phyloP scores from a whole-genome alignment of 2,329 filamentous ascomycete species.

The Lasiodiplodia sp. region DNA sequence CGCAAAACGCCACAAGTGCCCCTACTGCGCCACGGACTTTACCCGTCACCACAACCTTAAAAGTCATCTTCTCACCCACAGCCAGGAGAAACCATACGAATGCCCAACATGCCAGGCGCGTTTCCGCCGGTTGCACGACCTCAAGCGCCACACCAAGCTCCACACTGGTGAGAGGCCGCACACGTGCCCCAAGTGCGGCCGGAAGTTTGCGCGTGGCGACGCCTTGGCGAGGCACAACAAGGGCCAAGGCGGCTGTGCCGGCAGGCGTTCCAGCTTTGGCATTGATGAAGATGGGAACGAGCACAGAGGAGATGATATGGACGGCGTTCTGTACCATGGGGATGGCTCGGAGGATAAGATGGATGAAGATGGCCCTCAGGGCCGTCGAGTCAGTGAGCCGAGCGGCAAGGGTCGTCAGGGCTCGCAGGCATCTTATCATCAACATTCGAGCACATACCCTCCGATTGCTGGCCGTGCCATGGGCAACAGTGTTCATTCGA shows the following conservation, averaged over 20 bases:
- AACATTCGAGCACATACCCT: conserved; percentile 78
- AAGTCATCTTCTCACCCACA: conserved; percentile 95
- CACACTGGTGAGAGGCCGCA: conserved; percentile 97
- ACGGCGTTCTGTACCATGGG: conserved; percentile 65
- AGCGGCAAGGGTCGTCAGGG: conserved; percentile 70
- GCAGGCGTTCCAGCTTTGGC: conserved; percentile 84
- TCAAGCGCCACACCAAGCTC: conserved; percentile 95
- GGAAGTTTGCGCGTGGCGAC: conserved; percentile 94
- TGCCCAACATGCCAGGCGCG: conserved; percentile 93
- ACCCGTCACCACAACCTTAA: conserved; percentile 97
- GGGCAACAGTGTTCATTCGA: conserved; percentile 39
- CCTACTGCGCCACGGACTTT: conserved; percentile 95
- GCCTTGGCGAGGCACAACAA: conserved; percentile 94
- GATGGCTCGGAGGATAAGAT: conserved; percentile 65
- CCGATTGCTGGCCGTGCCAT: conserved; percentile 61
- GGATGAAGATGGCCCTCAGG: conserved; percentile 59
- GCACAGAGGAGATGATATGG: conserved; percentile 65
- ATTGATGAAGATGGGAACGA: conserved; percentile 72
- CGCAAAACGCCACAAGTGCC: conserved; percentile 93
- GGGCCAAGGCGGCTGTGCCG: conserved; percentile 93
- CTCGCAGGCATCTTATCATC: conserved; percentile 66
- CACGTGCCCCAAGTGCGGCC: conserved; percentile 91
- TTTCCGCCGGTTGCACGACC: conserved; percentile 89
- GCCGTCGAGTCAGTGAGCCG: conserved; percentile 73
- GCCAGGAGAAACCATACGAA: conserved; percentile 96